Conservation (phyloP, 2,329 filamentous ascomycete genomes). For the Trichoderma koningiopsis region DNA sequence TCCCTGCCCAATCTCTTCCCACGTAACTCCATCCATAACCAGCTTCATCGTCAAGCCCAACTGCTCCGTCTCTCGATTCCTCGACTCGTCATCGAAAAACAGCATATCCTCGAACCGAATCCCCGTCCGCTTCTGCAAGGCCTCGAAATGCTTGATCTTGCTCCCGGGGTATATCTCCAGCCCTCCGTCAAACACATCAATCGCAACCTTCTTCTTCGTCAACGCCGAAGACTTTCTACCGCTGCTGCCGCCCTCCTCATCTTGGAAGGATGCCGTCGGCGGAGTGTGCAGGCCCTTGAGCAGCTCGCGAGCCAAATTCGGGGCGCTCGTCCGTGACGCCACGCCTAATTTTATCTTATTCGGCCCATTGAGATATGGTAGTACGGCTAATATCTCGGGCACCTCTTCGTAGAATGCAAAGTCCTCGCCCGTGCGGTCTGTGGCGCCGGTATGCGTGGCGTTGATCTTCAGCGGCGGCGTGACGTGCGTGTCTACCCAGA, state of each 20-base stretch:
- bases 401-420: slow-evolving; percentile 74
- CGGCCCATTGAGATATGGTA: slow-evolving; percentile 40
- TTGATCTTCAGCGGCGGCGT: slow-evolving; percentile 66
- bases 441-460: slow-evolving; percentile 45
- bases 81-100: slow-evolving; percentile 90
- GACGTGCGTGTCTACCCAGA: slow-evolving; percentile 96
- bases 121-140: slow-evolving; percentile 69
- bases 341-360: slow-evolving; percentile 60
- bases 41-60: slow-evolving; percentile 84
- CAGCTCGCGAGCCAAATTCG: slow-evolving; percentile 78
- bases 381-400: slow-evolving; percentile 65
- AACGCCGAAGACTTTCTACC: not conserved
- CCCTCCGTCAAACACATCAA: slow-evolving; percentile 62
- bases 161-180: slow-evolving; percentile 72
- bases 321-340: slow-evolving; percentile 79
- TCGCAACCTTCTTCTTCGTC: slow-evolving; percentile 39
- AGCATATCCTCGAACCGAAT: slow-evolving; percentile 81
- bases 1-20: slow-evolving; percentile 75
- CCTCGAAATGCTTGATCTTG: slow-evolving; percentile 84
- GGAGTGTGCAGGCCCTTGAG: slow-evolving; percentile 70
- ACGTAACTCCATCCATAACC: slow-evolving; percentile 76
- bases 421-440: slow-evolving; percentile 63
- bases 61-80: slow-evolving; percentile 79
- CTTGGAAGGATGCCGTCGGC: slow-evolving; percentile 33
- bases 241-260: not conserved